These are phyloP conservation scores for Penicillium griseofulvum DNA, from an alignment of 2,329 filamentous ascomycete species.

Conservation along the genomic window DNA sequence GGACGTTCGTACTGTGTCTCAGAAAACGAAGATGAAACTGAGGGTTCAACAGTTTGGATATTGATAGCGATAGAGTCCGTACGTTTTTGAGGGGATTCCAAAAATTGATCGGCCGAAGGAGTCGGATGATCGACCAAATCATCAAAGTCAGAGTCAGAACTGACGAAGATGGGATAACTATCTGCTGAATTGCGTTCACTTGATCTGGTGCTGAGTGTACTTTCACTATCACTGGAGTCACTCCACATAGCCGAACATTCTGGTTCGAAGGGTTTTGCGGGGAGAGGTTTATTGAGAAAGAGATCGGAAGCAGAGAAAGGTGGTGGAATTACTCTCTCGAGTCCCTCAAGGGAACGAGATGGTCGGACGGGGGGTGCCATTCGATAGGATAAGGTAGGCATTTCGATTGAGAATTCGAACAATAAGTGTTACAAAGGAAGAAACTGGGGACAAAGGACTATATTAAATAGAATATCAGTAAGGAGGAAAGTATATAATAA, in stretches of 20 bases:
- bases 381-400: conserved; percentile 22
- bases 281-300: conserved; percentile 34
- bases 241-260: conserved; percentile 25
- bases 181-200: conserved; percentile 28
- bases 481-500: not conserved
- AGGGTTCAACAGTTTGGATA: not conserved
- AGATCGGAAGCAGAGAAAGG: conserved; percentile 11
- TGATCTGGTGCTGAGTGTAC: conserved; percentile 23
- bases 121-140: conserved; percentile 26
- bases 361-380: conserved; percentile 34
- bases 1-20: conserved; percentile 28
- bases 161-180: conserved; percentile 33
- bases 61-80: conserved; percentile 16
- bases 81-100: conserved; percentile 11
- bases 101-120: conserved; percentile 15
- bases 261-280: conserved; percentile 27
- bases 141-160: conserved; percentile 28
- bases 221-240: conserved; percentile 27
- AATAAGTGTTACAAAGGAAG: not conserved
- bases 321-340: conserved; percentile 38
- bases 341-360: conserved; percentile 37
- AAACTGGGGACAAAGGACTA: not conserved
- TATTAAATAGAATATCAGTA: not conserved
- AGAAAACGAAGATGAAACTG: not conserved
- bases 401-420: conserved; percentile 2